phyloP scores from a whole-genome alignment of 1,139 yeast species.

The Blastobotrys indianensis region DNA sequence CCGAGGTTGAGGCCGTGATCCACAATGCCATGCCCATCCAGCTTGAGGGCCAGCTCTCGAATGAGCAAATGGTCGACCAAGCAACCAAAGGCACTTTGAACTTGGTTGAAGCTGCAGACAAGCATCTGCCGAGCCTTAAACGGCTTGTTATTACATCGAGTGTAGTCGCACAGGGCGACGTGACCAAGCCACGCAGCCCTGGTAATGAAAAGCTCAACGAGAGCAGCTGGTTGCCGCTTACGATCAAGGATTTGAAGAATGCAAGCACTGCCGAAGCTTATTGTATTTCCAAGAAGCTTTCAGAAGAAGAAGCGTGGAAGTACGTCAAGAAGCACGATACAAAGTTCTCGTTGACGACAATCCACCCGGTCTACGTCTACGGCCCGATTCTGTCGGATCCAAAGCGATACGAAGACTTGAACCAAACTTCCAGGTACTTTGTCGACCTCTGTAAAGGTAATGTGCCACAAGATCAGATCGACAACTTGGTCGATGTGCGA shows the following conservation, averaged over 20 bases:
- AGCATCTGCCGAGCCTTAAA: slow-evolving; percentile 44
- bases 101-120: slow-evolving; percentile 39
- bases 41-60: slow-evolving; percentile 38
- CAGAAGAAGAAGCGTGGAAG: slow-evolving; percentile 15
- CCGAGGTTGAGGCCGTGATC: slow-evolving; percentile 42
- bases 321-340: slow-evolving; percentile 27
- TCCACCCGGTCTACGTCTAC: slow-evolving; percentile 44
- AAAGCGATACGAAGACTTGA: slow-evolving; percentile 20
- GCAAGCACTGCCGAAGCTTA: background rate
- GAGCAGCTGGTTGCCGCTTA: slow-evolving; percentile 3
- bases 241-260: slow-evolving; percentile 4
- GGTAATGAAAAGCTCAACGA: slow-evolving; percentile 14
- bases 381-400: slow-evolving; percentile 38
- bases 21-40: slow-evolving; percentile 53
- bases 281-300: slow-evolving; percentile 11
- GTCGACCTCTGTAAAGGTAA: slow-evolving; percentile 13
- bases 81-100: slow-evolving; percentile 48
- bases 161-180: slow-evolving; percentile 19
- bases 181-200: no score
- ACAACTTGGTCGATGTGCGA: slow-evolving; percentile 7
- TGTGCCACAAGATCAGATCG: slow-evolving; percentile 1
- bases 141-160: slow-evolving; percentile 53
- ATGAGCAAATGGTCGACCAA: slow-evolving; percentile 39
- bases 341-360: slow-evolving; percentile 37
- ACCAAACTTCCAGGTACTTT: slow-evolving; percentile 23